A percentile compares a stretch with the other conserved stretches of the same genome.
Evolutionary conservation across 108 stramenopile genomes (phyloP).

Genomic region (Fistulifera pelliculosa): DNA sequence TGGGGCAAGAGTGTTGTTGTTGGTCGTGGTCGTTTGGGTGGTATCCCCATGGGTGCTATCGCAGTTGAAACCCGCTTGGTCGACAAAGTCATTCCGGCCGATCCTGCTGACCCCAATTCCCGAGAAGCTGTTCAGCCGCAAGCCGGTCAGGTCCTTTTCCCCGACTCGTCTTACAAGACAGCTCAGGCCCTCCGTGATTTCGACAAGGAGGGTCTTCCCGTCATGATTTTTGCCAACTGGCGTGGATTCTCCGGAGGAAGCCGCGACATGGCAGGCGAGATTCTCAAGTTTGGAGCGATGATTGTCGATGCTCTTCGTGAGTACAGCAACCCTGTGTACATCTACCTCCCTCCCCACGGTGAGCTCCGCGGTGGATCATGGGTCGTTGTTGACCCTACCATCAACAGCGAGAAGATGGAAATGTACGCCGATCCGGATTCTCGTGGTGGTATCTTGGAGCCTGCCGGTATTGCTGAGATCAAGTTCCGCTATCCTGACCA

Average conservation of each 20-base stretch:
- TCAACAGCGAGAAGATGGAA: conserved; percentile 96
- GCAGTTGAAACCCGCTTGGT: conserved; percentile 93
- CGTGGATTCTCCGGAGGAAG: conserved; percentile 96
- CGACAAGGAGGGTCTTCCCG: conserved; percentile 93
- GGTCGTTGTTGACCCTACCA: conserved; percentile 98
- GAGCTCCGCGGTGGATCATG: conserved; percentile 98
- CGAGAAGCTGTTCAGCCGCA: conserved; percentile 93
- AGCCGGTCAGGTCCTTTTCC: conserved; percentile 96
- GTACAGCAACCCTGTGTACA: conserved; percentile 94
- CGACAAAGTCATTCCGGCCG: conserved; percentile 91
- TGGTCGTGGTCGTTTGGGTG: conserved; percentile 94
- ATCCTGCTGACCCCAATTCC: conserved; percentile 95
- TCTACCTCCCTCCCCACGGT: conserved; percentile 95
- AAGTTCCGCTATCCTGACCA: conserved; percentile 92
- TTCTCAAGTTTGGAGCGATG: conserved; percentile 97
- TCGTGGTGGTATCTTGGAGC: conserved; percentile 96
- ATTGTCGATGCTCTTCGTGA: conserved; percentile 96
- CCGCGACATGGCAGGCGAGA: conserved; percentile 97
- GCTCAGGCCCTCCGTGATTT: conserved; percentile 95
- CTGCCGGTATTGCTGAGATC: conserved; percentile 96
- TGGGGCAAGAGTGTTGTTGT: conserved; percentile 98
- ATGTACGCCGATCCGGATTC: conserved; percentile 97
- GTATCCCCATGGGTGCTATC: conserved; percentile 96
- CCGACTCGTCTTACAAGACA: conserved; percentile 97
- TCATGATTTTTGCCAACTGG: conserved; percentile 99